phyloP scores from a whole-genome alignment of 768 basidiomycete genomes.

The Suillus occidentalis region DNA sequence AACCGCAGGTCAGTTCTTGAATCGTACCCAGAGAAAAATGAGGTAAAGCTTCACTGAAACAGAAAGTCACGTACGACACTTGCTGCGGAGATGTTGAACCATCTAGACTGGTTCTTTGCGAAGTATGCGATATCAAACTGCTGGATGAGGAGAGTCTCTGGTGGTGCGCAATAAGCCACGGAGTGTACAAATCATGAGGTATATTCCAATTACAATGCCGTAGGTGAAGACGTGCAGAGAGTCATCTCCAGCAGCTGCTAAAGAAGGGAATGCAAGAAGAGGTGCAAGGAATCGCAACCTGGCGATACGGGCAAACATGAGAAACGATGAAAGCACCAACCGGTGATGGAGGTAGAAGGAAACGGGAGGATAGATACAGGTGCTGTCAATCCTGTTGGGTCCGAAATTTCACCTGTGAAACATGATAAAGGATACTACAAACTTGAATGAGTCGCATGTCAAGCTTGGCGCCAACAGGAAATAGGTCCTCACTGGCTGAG shows the following conservation, averaged over 20 bases:
- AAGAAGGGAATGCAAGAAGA: slow-evolving; percentile 38
- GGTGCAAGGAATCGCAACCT: slow-evolving; percentile 62
- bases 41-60: slow-evolving; percentile 4
- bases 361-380: slow-evolving; percentile 24
- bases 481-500: not conserved
- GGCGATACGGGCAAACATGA: slow-evolving; percentile 72
- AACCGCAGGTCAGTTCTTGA: no score
- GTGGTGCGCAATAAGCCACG: slow-evolving; percentile 83
- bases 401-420: slow-evolving; percentile 6
- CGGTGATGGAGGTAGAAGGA: slow-evolving; percentile 9
- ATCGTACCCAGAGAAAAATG: slow-evolving; percentile 12
- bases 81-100: slow-evolving; percentile 84
- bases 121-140: slow-evolving; percentile 76
- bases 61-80: slow-evolving; percentile 64
- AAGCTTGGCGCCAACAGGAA: not conserved
- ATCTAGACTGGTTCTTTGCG: slow-evolving; percentile 66
- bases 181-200: slow-evolving; percentile 42
- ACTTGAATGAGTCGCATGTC: slow-evolving; percentile 28
- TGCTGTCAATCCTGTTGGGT: slow-evolving; percentile 22
- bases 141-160: slow-evolving; percentile 76
- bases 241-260: slow-evolving; percentile 50
- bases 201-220: slow-evolving; percentile 7
- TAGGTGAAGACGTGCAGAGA: slow-evolving; percentile 45
- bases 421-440: slow-evolving; percentile 23
- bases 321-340: slow-evolving; percentile 28